These are phyloP conservation scores for Ramaria sp. DNA, from an alignment of 768 basidiomycete species.

Conservation along the genomic window DNA sequence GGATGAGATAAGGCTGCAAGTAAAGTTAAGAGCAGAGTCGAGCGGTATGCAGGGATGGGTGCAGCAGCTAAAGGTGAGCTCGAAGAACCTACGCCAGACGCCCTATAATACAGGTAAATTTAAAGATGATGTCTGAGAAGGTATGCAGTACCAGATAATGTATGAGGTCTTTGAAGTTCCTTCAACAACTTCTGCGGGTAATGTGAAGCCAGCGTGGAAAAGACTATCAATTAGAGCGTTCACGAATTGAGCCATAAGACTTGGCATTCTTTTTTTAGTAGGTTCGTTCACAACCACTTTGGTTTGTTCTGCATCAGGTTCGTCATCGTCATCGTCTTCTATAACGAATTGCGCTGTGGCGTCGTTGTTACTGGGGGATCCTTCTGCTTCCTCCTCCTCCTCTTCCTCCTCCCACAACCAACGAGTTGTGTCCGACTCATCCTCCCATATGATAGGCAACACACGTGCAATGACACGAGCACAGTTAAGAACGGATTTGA, in stretches of 20 bases:
- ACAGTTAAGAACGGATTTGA: slow-evolving; percentile 60
- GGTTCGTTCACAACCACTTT: slow-evolving; percentile 12
- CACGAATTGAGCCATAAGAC: slow-evolving; percentile 5
- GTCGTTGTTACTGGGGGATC: slow-evolving; percentile 13
- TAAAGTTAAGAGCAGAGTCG: slow-evolving; percentile 81
- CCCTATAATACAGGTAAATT: neutral
- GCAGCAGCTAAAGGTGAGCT: slow-evolving; percentile 53
- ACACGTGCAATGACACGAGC: slow-evolving; percentile 83
- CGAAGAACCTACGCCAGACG: slow-evolving; percentile 74
- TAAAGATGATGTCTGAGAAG: neutral
- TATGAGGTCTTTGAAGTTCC: neutral
- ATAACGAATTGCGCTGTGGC: slow-evolving; percentile 64
- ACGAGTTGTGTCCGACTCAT: slow-evolving; percentile 75
- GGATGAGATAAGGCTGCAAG: slow-evolving; percentile 84
- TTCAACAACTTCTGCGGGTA: slow-evolving; percentile 1
- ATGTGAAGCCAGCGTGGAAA: slow-evolving; percentile 7
- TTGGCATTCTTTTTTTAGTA: neutral
- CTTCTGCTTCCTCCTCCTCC: slow-evolving; percentile 22
- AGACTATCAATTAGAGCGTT: slow-evolving; percentile 7
- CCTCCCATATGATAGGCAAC: slow-evolving; percentile 81
- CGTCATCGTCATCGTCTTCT: slow-evolving; percentile 67
- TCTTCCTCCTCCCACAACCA: slow-evolving; percentile 29
- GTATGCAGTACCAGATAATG: slow-evolving; percentile 4
- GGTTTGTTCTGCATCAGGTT: slow-evolving; percentile 12
- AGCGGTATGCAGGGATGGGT: slow-evolving; percentile 68